Evolutionary conservation across 768 basidiomycete species (phyloP).

Genomic region (Boletellus emodensis): DNA sequence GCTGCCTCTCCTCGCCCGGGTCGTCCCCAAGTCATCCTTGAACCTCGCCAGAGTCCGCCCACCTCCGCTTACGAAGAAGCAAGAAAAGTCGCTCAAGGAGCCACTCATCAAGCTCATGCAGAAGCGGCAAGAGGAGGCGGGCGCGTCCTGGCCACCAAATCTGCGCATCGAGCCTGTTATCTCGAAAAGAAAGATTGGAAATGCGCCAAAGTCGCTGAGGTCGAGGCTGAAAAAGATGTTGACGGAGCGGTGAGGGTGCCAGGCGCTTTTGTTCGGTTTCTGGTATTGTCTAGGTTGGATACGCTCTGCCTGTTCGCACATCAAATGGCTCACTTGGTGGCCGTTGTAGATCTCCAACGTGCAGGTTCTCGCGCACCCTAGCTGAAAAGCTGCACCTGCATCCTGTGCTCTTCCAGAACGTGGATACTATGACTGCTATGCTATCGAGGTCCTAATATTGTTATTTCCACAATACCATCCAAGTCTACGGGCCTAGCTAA

Average conservation of each 20-base stretch:
- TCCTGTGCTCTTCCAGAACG: too few relatives aligned
- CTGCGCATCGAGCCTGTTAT: slow-evolving; percentile 48
- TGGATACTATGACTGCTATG: not conserved
- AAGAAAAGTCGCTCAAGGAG: slow-evolving; percentile 25
- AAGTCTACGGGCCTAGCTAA: too few relatives aligned
- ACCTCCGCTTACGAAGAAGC: slow-evolving; percentile 31
- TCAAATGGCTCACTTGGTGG: too few relatives aligned
- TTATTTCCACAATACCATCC: not conserved
- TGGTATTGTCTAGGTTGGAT: slow-evolving; percentile 2
- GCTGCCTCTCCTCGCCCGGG: slow-evolving; percentile 27
- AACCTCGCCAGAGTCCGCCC: slow-evolving; percentile 21
- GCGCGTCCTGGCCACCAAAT: slow-evolving; percentile 43
- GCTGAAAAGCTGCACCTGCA: too few relatives aligned
- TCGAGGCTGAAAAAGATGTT: slow-evolving; percentile 39
- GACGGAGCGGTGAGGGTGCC: slow-evolving; percentile 28
- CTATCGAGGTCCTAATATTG: not conserved
- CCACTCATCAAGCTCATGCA: slow-evolving; percentile 42
- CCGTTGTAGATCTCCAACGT: not conserved
- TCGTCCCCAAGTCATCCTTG: slow-evolving; percentile 36
- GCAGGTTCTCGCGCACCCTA: not conserved
- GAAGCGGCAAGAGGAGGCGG: slow-evolving; percentile 36
- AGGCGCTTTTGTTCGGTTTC: not conserved
- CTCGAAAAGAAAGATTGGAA: slow-evolving; percentile 36
- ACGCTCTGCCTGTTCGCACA: not conserved
- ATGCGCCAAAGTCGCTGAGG: slow-evolving; percentile 36